Evolutionary conservation across 2,329 filamentous ascomycete species (phyloP).

Genomic region (Onygena corvina): DNA sequence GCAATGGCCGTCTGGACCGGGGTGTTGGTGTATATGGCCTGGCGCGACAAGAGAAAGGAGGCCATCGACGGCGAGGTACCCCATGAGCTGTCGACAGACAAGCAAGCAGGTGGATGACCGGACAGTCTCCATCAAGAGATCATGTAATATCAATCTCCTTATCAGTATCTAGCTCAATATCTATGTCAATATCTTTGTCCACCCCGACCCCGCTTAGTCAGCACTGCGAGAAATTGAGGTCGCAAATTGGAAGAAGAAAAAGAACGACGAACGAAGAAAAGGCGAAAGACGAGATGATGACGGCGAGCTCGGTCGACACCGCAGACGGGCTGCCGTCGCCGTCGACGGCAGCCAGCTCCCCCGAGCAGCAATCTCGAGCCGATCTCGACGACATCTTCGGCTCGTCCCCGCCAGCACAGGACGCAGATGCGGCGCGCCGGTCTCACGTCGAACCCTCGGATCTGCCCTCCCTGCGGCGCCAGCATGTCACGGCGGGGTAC

Average conservation of each 20-base stretch:
- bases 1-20: constrained; percentile 48
- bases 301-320: constrained; percentile 4
- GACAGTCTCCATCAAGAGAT: background rate
- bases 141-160: no score
- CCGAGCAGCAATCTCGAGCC: no score
- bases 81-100: no score
- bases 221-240: background rate
- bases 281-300: background rate
- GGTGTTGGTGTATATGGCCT: constrained; percentile 11
- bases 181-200: no score
- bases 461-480: constrained; percentile 58
- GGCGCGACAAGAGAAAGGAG: constrained; percentile 13
- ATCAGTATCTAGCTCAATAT: no score
- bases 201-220: background rate
- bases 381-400: constrained; percentile 34
- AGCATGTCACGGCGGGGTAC: constrained; percentile 77
- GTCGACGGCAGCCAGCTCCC: background rate
- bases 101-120: background rate
- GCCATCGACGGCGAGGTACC: background rate
- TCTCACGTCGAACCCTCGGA: constrained; percentile 46
- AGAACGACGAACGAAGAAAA: no score
- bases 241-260: background rate
- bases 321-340: background rate
- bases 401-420: constrained; percentile 23
- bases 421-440: background rate